phyloP scores from a whole-genome alignment of 805 yeast species.

The Kluyveromyces siamensis region DNA sequence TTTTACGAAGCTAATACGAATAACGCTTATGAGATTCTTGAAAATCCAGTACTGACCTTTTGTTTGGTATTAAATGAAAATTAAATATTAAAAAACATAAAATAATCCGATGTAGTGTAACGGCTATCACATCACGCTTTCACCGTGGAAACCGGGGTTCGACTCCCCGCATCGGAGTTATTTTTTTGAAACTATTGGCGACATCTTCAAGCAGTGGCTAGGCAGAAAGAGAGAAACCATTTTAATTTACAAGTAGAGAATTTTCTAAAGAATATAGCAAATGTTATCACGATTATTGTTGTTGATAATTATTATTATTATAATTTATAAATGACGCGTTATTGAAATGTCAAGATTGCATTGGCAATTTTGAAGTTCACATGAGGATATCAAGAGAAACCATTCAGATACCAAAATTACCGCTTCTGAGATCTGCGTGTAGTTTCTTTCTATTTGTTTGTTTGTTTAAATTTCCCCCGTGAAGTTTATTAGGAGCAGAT shows the following conservation, averaged over 20 bases:
- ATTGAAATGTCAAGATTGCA: background rate
- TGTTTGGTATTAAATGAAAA: too few relatives aligned
- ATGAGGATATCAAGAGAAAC: background rate
- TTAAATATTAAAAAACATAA: too few relatives aligned
- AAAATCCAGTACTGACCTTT: too few relatives aligned
- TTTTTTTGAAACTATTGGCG: background rate
- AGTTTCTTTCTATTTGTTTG: constrained; percentile 45
- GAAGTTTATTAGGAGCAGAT: constrained; percentile 35
- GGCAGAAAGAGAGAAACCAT: too few relatives aligned
- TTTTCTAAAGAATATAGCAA: too few relatives aligned
- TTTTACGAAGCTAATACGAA: too few relatives aligned
- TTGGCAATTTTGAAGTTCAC: background rate
- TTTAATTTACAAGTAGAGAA: too few relatives aligned
- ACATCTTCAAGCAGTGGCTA: too few relatives aligned
- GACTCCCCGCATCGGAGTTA: constrained; percentile 15
- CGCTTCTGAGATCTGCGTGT: constrained; percentile 56
- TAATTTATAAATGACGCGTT: too few relatives aligned
- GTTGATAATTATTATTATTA: too few relatives aligned
- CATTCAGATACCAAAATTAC: constrained; percentile 55
- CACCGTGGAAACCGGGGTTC: constrained; percentile 17
- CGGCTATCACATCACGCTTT: constrained; percentile 19
- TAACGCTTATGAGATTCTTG: too few relatives aligned
- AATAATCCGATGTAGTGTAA: constrained; percentile 19
- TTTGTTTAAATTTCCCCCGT: constrained; percentile 31
- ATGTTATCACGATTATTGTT: too few relatives aligned